Evolutionary conservation across 1,284 basidiomycete species (phyloP).

Genomic region (Vanrija sp.): DNA sequence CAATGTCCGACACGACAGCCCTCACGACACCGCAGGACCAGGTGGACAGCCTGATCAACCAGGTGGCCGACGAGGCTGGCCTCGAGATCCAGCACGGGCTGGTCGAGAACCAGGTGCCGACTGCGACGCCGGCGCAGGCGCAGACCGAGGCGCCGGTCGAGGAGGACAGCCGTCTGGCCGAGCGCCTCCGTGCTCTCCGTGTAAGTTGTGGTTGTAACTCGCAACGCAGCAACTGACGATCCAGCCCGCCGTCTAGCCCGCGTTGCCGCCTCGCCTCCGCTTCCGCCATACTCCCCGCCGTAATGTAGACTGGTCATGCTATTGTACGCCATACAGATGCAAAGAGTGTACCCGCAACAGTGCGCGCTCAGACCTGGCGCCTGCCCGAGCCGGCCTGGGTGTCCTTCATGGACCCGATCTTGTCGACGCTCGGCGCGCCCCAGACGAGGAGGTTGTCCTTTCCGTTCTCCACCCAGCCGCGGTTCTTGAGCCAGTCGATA

Average conservation of each 20-base stretch:
- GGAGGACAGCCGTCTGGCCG: conserved; percentile 41
- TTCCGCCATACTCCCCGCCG: not conserved
- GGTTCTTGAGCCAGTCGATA: conserved; percentile 31
- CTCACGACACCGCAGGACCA: conserved; percentile 95
- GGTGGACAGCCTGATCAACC: conserved; percentile 84
- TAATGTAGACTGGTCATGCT: conserved; percentile 16
- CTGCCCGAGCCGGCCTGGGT: not conserved
- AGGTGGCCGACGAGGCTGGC: conserved; percentile 95
- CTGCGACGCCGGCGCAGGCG: conserved; percentile 41
- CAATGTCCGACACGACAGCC: conserved; percentile 90
- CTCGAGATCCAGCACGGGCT: conserved; percentile 92
- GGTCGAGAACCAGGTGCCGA: conserved; percentile 58
- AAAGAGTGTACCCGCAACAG: not conserved
- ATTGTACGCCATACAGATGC: conserved; percentile 18
- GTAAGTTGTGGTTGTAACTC: conserved; percentile 25
- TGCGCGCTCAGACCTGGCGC: not conserved
- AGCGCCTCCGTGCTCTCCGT: conserved; percentile 38
- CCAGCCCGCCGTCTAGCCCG: conserved; percentile 6
- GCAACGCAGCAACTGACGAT: not conserved
- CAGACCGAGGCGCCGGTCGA: conserved; percentile 30
- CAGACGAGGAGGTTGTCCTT: conserved; percentile 37
- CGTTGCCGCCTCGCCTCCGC: no score
- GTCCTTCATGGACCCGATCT: conserved; percentile 27
- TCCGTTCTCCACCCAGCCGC: conserved; percentile 29
- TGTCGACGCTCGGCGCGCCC: conserved; percentile 38